These are phyloP conservation scores for Paraphoma chrysanthemicola DNA, from an alignment of 2,329 filamentous ascomycete species.

Conservation along the genomic window DNA sequence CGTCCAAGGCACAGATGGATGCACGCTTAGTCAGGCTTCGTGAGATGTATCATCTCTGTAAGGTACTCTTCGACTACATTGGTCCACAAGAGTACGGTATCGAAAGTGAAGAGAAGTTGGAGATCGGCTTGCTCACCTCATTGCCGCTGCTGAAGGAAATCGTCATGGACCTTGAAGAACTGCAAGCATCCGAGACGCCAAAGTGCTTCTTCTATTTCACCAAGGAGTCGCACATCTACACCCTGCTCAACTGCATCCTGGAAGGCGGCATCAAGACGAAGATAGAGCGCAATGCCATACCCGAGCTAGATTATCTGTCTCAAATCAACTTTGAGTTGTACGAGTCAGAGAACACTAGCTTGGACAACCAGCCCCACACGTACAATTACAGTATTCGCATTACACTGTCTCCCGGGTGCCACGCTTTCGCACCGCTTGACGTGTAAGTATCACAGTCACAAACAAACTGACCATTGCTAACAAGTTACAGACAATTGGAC, in stretches of 20 bases:
- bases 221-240: conserved; percentile 99
- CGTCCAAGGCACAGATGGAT: conserved; percentile 79
- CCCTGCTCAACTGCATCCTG: conserved; percentile 94
- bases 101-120: conserved; percentile 93
- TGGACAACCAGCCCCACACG: conserved; percentile 67
- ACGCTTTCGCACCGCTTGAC: conserved; percentile 94
- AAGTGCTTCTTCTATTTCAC: conserved; percentile 99
- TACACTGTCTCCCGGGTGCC: conserved; percentile 92
- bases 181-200: conserved; percentile 91
- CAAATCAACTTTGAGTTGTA: conserved; percentile 99
- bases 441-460: conserved; percentile 56
- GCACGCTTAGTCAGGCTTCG: conserved; percentile 85
- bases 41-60: conserved; percentile 91
- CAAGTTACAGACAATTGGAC: conserved; percentile 71
- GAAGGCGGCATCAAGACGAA: conserved; percentile 97
- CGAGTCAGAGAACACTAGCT: conserved; percentile 79
- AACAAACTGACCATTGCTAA: background rate
- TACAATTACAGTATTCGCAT: conserved; percentile 97
- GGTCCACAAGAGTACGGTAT: conserved; percentile 99
- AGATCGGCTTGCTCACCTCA: conserved; percentile 94
- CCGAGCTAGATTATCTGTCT: conserved; percentile 94
- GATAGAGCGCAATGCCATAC: conserved; percentile 92
- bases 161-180: conserved; percentile 93
- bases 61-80: conserved; percentile 97
- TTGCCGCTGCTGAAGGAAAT: conserved; percentile 95